Percentiles rank a stretch among this genome's conserved stretches.
Evolutionary conservation across 129 eudicot genomes (phyloP).

Genomic region (Solidago caesia): DNA sequence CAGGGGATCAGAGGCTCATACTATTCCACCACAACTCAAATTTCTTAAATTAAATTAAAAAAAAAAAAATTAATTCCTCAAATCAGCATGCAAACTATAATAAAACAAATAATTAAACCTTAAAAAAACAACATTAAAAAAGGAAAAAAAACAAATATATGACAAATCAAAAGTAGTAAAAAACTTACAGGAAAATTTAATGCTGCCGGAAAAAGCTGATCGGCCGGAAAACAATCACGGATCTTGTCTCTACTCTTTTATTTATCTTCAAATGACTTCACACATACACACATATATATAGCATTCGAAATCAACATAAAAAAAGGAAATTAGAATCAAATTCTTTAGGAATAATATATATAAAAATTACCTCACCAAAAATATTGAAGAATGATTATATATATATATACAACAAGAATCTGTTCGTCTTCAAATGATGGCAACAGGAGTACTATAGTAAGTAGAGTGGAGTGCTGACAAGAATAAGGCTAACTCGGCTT

Average conservation of each 20-base stretch:
- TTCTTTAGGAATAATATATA: constrained; percentile 13
- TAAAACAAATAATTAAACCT: too few relatives aligned
- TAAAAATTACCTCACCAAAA: neutral
- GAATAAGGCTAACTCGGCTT: constrained; percentile 33
- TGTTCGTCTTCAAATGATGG: constrained; percentile 13
- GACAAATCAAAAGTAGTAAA: neutral
- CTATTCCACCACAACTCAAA: too few relatives aligned
- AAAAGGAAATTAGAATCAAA: constrained; percentile 31
- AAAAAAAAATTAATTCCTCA: too few relatives aligned
- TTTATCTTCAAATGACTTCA: constrained; percentile 8
- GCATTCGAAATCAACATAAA: constrained; percentile 6
- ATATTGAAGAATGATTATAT: neutral
- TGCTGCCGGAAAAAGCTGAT: neutral
- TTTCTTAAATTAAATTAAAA: too few relatives aligned
- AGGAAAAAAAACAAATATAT: too few relatives aligned
- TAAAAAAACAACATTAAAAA: too few relatives aligned
- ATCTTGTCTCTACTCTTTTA: constrained; percentile 14
- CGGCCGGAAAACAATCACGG: neutral
- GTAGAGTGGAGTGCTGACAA: constrained; percentile 24
- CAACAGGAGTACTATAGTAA: constrained; percentile 8
- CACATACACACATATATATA: constrained; percentile 24
- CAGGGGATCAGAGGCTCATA: too few relatives aligned
- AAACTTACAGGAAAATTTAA: constrained; percentile 26
- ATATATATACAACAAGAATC: neutral
- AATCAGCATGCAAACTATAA: too few relatives aligned